Conservation (phyloP, 805 yeast species). For the Saturnispora kantuleensis region DNA sequence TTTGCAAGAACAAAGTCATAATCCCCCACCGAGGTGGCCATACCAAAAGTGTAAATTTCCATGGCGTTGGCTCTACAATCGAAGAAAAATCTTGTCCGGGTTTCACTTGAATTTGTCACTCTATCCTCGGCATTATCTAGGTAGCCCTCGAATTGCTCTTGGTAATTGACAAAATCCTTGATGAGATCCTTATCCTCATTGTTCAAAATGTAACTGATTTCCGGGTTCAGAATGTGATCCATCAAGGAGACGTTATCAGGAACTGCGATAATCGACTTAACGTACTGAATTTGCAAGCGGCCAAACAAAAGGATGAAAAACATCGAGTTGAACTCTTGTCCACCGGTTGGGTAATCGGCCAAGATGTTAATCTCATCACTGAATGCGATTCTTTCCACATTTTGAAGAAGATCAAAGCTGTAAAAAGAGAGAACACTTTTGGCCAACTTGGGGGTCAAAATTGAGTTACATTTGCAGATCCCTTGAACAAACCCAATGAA, state of each 20-base stretch:
- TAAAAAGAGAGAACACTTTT: slow-evolving; percentile 17
- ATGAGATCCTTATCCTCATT: slow-evolving; percentile 12
- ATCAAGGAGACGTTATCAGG: slow-evolving; percentile 9
- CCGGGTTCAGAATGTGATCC: slow-evolving; percentile 13
- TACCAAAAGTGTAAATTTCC: slow-evolving; percentile 53
- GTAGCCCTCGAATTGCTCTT: slow-evolving; percentile 16
- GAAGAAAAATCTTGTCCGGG: slow-evolving; percentile 21
- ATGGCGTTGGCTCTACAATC: slow-evolving; percentile 29
- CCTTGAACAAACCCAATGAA: slow-evolving; percentile 26
- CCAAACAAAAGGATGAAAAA: slow-evolving; percentile 21
- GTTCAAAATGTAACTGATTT: slow-evolving; percentile 7
- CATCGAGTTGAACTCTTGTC: slow-evolving; percentile 23
- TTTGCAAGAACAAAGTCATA: slow-evolving; percentile 34
- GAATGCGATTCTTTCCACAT: slow-evolving; percentile 17
- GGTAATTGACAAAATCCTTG: slow-evolving; percentile 12
- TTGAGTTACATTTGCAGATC: slow-evolving; percentile 18
- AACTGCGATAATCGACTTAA: slow-evolving; percentile 16
- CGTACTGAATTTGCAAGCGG: slow-evolving; percentile 18
- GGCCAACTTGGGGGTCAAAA: slow-evolving; percentile 16
- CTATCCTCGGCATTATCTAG: slow-evolving; percentile 19
- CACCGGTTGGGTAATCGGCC: slow-evolving; percentile 24
- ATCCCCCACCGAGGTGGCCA: slow-evolving; percentile 35
- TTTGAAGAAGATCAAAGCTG: slow-evolving; percentile 21
- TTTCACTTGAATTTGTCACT: slow-evolving; percentile 17
- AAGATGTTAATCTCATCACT: slow-evolving; percentile 18